Percentiles rank a stretch among this genome's conserved stretches.
Evolutionary conservation across 1,139 yeast genomes (phyloP).

Genomic region (Pichia kudriavzevii): DNA sequence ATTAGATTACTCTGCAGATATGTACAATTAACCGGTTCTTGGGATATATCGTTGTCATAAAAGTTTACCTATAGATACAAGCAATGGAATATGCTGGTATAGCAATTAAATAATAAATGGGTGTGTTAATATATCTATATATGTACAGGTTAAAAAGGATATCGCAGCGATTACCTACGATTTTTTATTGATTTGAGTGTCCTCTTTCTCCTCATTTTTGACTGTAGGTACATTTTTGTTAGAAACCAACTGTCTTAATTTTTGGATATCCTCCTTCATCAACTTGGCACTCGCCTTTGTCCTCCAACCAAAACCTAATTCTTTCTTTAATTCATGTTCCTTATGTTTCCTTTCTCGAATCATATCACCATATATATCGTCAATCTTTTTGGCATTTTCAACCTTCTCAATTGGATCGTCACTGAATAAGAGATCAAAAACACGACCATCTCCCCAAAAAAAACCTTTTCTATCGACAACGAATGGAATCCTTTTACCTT

Average conservation of each 20-base stretch:
- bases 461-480: constrained; percentile 77
- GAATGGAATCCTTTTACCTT: constrained; percentile 54
- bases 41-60: too few relatives aligned
- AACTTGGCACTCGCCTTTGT: constrained; percentile 27
- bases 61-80: too few relatives aligned
- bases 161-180: background rate
- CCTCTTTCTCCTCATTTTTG: constrained; percentile 3
- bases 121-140: too few relatives aligned
- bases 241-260: constrained; percentile 23
- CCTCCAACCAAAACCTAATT: constrained; percentile 35
- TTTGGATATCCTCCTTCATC: constrained; percentile 27
- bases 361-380: constrained; percentile 34
- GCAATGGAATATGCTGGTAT: too few relatives aligned
- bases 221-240: constrained; percentile 22
- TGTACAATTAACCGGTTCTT: too few relatives aligned
- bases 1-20: too few relatives aligned
- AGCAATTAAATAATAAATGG: too few relatives aligned
- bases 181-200: constrained; percentile 2
- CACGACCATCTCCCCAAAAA: constrained; percentile 89
- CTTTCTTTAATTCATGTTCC: constrained; percentile 32
- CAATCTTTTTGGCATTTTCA: constrained; percentile 62
- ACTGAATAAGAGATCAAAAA: constrained; percentile 72
- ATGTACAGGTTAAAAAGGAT: too few relatives aligned
- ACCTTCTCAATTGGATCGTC: constrained; percentile 70
- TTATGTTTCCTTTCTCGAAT: constrained; percentile 26